Conservation (phyloP, 208 protist species). For the Angomonas ambiguus region DNA sequence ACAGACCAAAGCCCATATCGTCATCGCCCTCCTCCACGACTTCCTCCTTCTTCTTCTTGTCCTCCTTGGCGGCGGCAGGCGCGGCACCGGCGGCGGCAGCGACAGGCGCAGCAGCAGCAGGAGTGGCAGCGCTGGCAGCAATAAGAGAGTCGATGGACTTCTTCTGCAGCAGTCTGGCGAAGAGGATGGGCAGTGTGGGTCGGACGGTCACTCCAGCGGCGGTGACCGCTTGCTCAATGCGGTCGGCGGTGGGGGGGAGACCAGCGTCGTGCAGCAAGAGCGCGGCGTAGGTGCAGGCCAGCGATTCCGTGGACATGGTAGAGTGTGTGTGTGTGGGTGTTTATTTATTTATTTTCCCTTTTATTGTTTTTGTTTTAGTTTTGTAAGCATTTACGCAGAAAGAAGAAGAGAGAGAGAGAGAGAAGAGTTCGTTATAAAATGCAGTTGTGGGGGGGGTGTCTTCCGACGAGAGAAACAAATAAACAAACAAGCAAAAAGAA, state of each 20-base stretch:
- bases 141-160: slow-evolving; percentile 69
- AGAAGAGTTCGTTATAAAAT: neutral
- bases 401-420: slow-evolving; percentile 3
- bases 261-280: slow-evolving; percentile 77
- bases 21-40: slow-evolving; percentile 66
- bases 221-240: slow-evolving; percentile 58
- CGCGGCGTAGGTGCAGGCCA: slow-evolving; percentile 83
- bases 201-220: slow-evolving; percentile 68
- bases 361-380: too few species aligned
- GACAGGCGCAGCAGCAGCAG: slow-evolving; percentile 36
- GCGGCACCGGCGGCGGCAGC: slow-evolving; percentile 24
- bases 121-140: slow-evolving; percentile 42
- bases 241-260: slow-evolving; percentile 62
- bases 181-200: slow-evolving; percentile 76
- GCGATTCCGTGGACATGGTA: slow-evolving; percentile 54
- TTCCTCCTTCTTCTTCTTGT: slow-evolving; percentile 16
- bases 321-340: too few species aligned
- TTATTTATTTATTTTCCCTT: neutral
- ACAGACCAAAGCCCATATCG: slow-evolving; percentile 78
- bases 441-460: neutral
- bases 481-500: slow-evolving; percentile 9
- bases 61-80: slow-evolving; percentile 18
- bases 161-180: slow-evolving; percentile 79
- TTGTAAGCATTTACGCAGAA: neutral
- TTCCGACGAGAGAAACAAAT: neutral